These are phyloP conservation scores for Dactylellina sp. DNA, from an alignment of 2,329 filamentous ascomycete species.

Conservation along the genomic window DNA sequence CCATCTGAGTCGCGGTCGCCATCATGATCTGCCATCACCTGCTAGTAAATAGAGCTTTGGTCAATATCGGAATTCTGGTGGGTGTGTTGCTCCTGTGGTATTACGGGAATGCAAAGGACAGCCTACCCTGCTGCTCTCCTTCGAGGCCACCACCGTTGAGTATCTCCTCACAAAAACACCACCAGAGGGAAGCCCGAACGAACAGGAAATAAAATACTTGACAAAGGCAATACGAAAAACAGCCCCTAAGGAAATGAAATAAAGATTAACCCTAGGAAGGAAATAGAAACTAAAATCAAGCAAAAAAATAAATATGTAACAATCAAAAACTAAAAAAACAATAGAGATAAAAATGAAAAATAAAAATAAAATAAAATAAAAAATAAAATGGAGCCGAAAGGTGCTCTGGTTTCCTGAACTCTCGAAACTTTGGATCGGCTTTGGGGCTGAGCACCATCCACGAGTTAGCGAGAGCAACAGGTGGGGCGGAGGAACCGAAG, in stretches of 20 bases:
- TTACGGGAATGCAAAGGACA: neutral
- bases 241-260: too few species aligned
- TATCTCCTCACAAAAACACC: neutral
- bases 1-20: conserved; percentile 53
- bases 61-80: neutral
- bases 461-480: conserved; percentile 37
- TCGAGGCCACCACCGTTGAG: conserved; percentile 2
- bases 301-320: too few species aligned
- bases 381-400: too few species aligned
- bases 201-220: conserved; percentile 1
- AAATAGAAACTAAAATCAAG: too few species aligned
- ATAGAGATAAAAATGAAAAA: too few species aligned
- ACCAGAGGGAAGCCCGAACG: neutral
- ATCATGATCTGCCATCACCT: conserved; percentile 57
- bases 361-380: too few species aligned
- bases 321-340: neutral
- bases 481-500: conserved; percentile 47
- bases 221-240: neutral
- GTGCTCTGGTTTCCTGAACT: too few species aligned
- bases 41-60: neutral
- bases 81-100: neutral
- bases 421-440: too few species aligned
- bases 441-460: conserved; percentile 29
- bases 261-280: too few species aligned
- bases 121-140: conserved; percentile 15